phyloP scores from a whole-genome alignment of 2,329 filamentous ascomycete genomes.

The Xylariaceae sp. region DNA sequence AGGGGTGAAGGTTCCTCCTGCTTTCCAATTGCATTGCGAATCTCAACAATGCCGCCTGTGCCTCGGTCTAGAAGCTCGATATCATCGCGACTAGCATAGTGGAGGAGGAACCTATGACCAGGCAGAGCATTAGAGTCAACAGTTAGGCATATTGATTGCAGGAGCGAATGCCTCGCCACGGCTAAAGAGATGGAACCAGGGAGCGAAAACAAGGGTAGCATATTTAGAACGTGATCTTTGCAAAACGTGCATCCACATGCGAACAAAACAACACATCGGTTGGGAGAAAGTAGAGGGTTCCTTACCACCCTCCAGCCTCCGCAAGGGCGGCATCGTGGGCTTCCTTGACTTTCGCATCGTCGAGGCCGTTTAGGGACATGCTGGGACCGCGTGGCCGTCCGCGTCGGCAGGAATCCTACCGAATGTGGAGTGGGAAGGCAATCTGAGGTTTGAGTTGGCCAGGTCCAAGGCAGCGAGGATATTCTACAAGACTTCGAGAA shows the following conservation, averaged over 20 bases:
- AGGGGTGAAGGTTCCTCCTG: conserved; percentile 85
- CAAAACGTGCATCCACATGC: background rate
- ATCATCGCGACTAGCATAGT: conserved; percentile 86
- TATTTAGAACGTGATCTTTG: conserved; percentile 1
- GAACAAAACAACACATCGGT: background rate
- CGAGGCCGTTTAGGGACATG: conserved; percentile 97
- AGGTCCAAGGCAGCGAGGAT: conserved; percentile 1
- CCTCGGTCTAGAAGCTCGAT: conserved; percentile 76
- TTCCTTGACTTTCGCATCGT: conserved; percentile 75
- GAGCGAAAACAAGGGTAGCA: conserved; percentile 11
- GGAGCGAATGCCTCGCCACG: background rate
- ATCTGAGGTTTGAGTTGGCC: background rate
- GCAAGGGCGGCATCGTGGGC: conserved; percentile 76
- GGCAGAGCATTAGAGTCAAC: conserved; percentile 15
- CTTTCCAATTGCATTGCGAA: conserved; percentile 71
- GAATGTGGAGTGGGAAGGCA: background rate
- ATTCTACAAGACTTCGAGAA: conserved; percentile 16
- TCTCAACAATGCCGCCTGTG: conserved; percentile 78
- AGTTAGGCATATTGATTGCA: conserved; percentile 5
- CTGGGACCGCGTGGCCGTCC: conserved; percentile 17
- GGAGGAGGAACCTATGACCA: conserved; percentile 78
- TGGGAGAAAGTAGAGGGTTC: conserved; percentile 21
- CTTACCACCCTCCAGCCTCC: conserved; percentile 93
- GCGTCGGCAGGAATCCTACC: conserved; percentile 15
- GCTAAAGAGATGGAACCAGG: conserved; percentile 10